A percentile compares a stretch with the other conserved stretches of the same genome.
These are phyloP conservation scores for Jackrogersella minutella DNA, from an alignment of 495 filamentous ascomycete genomes.

Conservation along the genomic window DNA sequence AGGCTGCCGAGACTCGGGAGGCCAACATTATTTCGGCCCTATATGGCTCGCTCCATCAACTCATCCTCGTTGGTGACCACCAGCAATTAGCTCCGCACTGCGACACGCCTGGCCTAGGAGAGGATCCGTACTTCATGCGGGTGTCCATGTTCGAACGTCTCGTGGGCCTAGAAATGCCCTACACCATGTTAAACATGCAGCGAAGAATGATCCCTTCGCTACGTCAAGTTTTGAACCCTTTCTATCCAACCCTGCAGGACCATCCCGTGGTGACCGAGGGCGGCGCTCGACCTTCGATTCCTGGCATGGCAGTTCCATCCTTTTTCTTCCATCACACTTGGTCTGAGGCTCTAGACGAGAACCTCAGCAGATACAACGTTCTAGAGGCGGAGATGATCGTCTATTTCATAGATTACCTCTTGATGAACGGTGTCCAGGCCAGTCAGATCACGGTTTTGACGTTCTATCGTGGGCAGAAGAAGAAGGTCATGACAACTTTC, in stretches of 20 bases:
- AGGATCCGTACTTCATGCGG: conserved; percentile 70
- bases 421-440: conserved; percentile 66
- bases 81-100: conserved; percentile 60
- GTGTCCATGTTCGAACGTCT: conserved; percentile 68
- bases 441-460: conserved; percentile 83
- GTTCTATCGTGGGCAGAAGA: conserved; percentile 89
- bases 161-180: conserved; percentile 72
- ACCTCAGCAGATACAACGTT: conserved; percentile 75
- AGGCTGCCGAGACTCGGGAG: conserved; percentile 66
- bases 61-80: conserved; percentile 66
- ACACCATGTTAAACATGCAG: conserved; percentile 67
- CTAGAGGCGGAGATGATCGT: conserved; percentile 82
- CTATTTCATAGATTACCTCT: conserved; percentile 74
- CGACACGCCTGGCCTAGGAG: conserved; percentile 68
- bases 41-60: conserved; percentile 61
- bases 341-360: conserved; percentile 69
- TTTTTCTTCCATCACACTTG: conserved; percentile 79
- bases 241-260: conserved; percentile 75
- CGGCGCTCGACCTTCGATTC: conserved; percentile 64
- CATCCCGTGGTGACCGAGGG: conserved; percentile 67
- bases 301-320: conserved; percentile 76
- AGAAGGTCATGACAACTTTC: conserved; percentile 64
- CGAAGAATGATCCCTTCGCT: conserved; percentile 78
- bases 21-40: conserved; percentile 63
- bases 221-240: conserved; percentile 63